Conservation (phyloP, 23 red algal genomes). For the Gracilariopsis chorda region DNA sequence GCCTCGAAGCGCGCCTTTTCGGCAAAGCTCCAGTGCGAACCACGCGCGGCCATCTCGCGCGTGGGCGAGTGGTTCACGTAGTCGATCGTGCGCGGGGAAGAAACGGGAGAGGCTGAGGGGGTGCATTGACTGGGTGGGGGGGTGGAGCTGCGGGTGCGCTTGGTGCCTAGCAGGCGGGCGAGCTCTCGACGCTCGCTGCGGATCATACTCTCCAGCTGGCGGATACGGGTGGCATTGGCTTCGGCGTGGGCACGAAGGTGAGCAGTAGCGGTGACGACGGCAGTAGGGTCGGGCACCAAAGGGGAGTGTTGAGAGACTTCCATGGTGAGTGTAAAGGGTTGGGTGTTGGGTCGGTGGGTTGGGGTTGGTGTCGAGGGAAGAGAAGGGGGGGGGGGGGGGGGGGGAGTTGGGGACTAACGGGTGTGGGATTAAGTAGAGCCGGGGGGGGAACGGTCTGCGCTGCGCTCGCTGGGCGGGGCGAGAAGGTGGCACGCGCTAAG, state of each 20-base stretch:
- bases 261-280: background rate
- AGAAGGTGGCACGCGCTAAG: background rate
- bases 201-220: background rate
- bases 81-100: background rate
- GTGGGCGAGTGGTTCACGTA: background rate
- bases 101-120: background rate
- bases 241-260: background rate
- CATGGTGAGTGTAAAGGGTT: background rate
- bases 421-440: background rate
- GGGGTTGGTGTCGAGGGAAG: background rate
- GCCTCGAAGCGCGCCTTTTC: conserved; percentile 68
- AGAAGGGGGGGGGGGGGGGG: background rate
- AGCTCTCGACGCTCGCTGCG: background rate
- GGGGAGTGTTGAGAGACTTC: background rate
- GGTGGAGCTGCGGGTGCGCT: background rate
- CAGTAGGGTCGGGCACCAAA: background rate
- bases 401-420: background rate
- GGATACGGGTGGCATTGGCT: background rate
- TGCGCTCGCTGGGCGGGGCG: background rate
- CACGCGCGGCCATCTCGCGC: conserved; percentile 50
- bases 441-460: background rate
- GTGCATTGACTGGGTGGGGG: background rate
- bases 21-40: conserved; percentile 47
- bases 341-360: background rate
- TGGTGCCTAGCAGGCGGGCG: background rate